Evolutionary conservation across 2,329 filamentous ascomycete species (phyloP).

Genomic region (Aureobasidium zeae): DNA sequence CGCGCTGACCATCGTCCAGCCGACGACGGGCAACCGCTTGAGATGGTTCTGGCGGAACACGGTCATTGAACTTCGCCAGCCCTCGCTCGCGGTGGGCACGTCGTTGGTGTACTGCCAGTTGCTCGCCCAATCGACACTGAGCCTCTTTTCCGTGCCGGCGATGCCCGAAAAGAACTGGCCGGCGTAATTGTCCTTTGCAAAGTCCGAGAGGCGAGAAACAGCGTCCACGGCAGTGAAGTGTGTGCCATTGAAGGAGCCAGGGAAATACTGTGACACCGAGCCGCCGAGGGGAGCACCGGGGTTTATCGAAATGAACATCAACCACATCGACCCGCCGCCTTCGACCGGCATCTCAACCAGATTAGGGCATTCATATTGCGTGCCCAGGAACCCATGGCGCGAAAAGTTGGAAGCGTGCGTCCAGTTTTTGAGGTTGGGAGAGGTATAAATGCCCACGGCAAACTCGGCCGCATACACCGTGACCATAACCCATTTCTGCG

Average conservation of each 20-base stretch:
- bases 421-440: slow-evolving; percentile 51
- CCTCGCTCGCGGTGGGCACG: slow-evolving; percentile 47
- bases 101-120: slow-evolving; percentile 50
- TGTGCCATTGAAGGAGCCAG: slow-evolving; percentile 55
- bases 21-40: slow-evolving; percentile 41
- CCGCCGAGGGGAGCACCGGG: slow-evolving; percentile 50
- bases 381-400: slow-evolving; percentile 42
- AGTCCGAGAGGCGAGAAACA: slow-evolving; percentile 26
- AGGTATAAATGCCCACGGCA: slow-evolving; percentile 52
- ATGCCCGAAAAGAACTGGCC: slow-evolving; percentile 47
- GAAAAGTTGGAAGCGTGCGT: slow-evolving; percentile 50
- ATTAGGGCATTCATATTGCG: slow-evolving; percentile 57
- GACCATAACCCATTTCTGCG: slow-evolving; percentile 49
- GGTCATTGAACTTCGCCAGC: slow-evolving; percentile 46
- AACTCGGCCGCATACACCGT: slow-evolving; percentile 47
- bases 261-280: slow-evolving; percentile 47
- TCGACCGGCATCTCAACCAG: slow-evolving; percentile 47
- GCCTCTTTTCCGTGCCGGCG: slow-evolving; percentile 31
- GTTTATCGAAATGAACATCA: slow-evolving; percentile 47
- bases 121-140: slow-evolving; percentile 48
- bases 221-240: slow-evolving; percentile 44
- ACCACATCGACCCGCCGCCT: slow-evolving; percentile 34
- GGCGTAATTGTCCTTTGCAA: slow-evolving; percentile 44
- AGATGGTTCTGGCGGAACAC: slow-evolving; percentile 46
- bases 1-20: slow-evolving; percentile 43